phyloP scores from a whole-genome alignment of 2,329 filamentous ascomycete species.

The Aplosporella prunicola region DNA sequence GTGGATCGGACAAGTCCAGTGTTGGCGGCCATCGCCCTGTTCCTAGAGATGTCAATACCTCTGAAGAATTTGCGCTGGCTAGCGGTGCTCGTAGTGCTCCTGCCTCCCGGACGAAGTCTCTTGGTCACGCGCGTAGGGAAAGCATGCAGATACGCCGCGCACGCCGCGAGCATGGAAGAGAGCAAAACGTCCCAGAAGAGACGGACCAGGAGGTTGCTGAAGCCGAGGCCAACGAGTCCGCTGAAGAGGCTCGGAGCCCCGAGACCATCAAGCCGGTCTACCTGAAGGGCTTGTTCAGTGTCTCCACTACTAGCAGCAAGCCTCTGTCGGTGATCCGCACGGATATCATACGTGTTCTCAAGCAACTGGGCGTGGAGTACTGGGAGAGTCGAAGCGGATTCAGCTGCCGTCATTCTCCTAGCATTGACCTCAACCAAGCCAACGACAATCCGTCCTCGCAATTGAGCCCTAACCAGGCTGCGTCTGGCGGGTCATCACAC shows the following conservation, averaged over 20 bases:
- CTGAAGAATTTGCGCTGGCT: constrained; percentile 36
- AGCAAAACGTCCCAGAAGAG: constrained; percentile 80
- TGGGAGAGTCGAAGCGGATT: constrained; percentile 91
- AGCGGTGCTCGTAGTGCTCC: constrained; percentile 19
- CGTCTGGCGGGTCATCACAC: constrained; percentile 43
- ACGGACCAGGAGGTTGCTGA: constrained; percentile 67
- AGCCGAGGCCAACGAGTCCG: constrained; percentile 44
- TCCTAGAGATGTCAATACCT: constrained; percentile 40
- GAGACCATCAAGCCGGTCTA: constrained; percentile 89
- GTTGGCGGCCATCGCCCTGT: constrained; percentile 36
- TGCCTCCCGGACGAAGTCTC: constrained; percentile 62
- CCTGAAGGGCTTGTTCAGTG: constrained; percentile 92
- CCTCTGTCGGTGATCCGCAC: constrained; percentile 74
- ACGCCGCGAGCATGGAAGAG: constrained; percentile 60
- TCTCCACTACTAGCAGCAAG: constrained; percentile 90
- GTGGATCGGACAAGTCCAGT: constrained; percentile 68
- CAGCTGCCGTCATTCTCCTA: constrained; percentile 76
- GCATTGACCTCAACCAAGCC: constrained; percentile 74
- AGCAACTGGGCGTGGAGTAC: constrained; percentile 81
- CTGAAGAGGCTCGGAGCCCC: constrained; percentile 40
- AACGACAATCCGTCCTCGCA: constrained; percentile 42
- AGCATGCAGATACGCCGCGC: constrained; percentile 82
- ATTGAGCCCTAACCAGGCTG: constrained; percentile 18
- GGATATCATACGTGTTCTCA: constrained; percentile 84
- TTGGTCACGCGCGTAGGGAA: constrained; percentile 80